Evolutionary conservation across 139 green algal genomes (phyloP), one percentile per base, ranked within the genome.

Genomic region (Gonium pectorale): DNA sequence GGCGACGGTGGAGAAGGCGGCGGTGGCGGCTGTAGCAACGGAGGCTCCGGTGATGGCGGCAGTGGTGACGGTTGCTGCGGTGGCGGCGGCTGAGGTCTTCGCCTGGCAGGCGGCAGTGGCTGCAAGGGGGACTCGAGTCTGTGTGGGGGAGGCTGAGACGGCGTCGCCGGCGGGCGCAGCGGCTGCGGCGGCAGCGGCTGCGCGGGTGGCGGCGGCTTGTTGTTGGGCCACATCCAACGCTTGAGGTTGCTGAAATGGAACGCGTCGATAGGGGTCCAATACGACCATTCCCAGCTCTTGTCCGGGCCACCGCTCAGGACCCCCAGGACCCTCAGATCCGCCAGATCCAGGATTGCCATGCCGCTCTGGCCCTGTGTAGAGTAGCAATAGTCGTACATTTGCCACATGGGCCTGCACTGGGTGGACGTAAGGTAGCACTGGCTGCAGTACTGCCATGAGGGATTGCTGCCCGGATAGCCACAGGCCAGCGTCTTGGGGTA

Each of bases 331-430:
- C 87, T 70, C 22, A 80, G 79, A 40, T 85, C 71, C 6, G 69
- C 49, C 33, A 70, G 35, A 62, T 91, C 87, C 15, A 62, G 79
- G 52, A 89, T 89, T 1, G 83, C 77, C 38, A 86, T 81, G 3
- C 87, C 87, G 5, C 66, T 84, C 38, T 91, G 87, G 5, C 87
- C 87, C 41, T 75, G 72, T 38, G 64, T 64, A 26, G 70, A 87
- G 70, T 91, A 86, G 49, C 87, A 91, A 29, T 75, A 82, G 83
- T 91, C 79, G 62, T 89, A 87, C 29, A 83, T 88, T 27, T 85
- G 81, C 78, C 70, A 77, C 71, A 85, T 52, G 9, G 79, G 79
- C 13, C 63, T 29, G 64, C 79, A 85, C 9, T 59, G 49, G 3
- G 71, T 59, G 33, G 26, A 63, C 38, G 82, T 79, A 29, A 73